A percentile compares a stretch with the other conserved stretches of the same genome.
Conservation (phyloP, 306 rosid genomes). For the Astragalus glycyphyllos region DNA sequence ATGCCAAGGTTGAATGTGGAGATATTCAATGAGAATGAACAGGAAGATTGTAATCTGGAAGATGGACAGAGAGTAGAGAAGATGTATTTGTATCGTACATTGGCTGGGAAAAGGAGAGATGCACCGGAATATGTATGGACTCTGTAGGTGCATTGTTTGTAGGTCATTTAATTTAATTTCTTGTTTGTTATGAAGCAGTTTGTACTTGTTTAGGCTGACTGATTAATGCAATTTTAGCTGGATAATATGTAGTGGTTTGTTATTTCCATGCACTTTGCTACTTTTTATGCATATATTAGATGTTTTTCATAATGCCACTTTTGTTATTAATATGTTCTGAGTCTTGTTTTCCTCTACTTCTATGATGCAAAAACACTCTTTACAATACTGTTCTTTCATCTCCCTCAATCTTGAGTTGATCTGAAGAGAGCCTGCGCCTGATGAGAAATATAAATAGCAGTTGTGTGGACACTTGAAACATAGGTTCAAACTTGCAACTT, state of each 20-base stretch:
- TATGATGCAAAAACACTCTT: too few species aligned
- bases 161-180: conserved; percentile 37
- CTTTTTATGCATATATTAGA: conserved; percentile 37
- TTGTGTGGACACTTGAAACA: too few species aligned
- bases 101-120: conserved; percentile 81
- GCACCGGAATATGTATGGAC: conserved; percentile 90
- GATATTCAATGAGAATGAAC: conserved; percentile 77
- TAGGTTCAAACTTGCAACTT: too few species aligned
- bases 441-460: too few species aligned
- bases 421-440: too few species aligned
- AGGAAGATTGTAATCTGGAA: conserved; percentile 46
- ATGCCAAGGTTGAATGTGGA: conserved; percentile 89
- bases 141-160: conserved; percentile 57
- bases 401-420: too few species aligned
- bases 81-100: conserved; percentile 86
- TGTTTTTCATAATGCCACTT: conserved; percentile 8
- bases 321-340: background rate
- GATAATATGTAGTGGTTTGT: conserved; percentile 41
- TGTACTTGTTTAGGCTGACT: conserved; percentile 63
- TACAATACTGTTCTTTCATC: too few species aligned
- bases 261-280: conserved; percentile 36
- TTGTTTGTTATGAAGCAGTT: conserved; percentile 44
- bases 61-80: conserved; percentile 71
- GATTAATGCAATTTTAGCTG: conserved; percentile 55
- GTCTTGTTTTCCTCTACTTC: too few species aligned